phyloP scores from a whole-genome alignment of 1,284 basidiomycete genomes.

The Cutaneotrichosporon dermatis region DNA sequence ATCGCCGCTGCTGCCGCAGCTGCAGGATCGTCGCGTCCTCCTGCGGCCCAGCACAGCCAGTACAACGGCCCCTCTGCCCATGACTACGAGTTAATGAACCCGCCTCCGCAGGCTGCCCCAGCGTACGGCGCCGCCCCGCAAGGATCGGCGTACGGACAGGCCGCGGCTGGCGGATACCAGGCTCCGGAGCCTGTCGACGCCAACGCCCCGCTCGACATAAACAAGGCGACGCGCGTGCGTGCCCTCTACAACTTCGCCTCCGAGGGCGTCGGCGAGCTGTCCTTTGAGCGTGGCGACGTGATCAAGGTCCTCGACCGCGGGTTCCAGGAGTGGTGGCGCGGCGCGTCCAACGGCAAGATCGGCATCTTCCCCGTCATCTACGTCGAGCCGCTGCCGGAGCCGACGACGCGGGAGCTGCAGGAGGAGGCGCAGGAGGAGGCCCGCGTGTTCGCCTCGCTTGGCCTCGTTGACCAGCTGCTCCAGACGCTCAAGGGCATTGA shows the following conservation, averaged over 20 bases:
- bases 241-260: slow-evolving; percentile 89
- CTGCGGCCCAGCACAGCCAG: slow-evolving; percentile 14
- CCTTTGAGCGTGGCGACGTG: slow-evolving; percentile 87
- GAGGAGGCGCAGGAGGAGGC: slow-evolving; percentile 86
- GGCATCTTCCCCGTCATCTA: slow-evolving; percentile 99
- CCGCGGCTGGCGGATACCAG: no score
- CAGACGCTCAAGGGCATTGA: slow-evolving; percentile 75
- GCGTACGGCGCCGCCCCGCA: neutral
- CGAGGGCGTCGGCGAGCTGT: slow-evolving; percentile 83
- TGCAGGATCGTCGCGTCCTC: slow-evolving; percentile 16
- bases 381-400: slow-evolving; percentile 87
- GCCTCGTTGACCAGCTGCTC: slow-evolving; percentile 81
- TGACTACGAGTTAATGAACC: slow-evolving; percentile 1
- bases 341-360: slow-evolving; percentile 83
- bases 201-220: slow-evolving; percentile 39
- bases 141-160: no score
- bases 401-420: slow-evolving; percentile 70
- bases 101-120: neutral
- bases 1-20: slow-evolving; percentile 6
- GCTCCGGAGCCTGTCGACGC: slow-evolving; percentile 15
- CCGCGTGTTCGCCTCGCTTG: slow-evolving; percentile 56
- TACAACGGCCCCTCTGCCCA: slow-evolving; percentile 5
- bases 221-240: slow-evolving; percentile 72
- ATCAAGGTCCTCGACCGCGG: slow-evolving; percentile 94
- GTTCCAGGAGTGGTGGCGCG: slow-evolving; percentile 98